phyloP scores from a whole-genome alignment of 78 protist genomes.

The Dictyostelium discoideum region DNA sequence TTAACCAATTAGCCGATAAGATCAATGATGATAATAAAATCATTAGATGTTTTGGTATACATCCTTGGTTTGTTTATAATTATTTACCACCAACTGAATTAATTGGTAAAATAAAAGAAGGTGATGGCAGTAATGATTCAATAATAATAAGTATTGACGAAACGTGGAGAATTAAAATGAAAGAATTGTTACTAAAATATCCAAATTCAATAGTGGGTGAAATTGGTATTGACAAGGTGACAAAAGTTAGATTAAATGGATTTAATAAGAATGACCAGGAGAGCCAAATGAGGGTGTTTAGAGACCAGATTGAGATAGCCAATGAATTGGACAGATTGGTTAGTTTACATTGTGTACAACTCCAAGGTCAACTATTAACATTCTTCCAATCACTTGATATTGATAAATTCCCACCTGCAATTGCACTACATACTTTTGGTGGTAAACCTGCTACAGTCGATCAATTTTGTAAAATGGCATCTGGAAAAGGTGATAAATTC shows the following conservation, averaged over 20 bases:
- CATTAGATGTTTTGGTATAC: slow-evolving; percentile 51
- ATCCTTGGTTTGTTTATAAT: slow-evolving; percentile 63
- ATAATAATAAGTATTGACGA: not conserved
- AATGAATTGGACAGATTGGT: slow-evolving; percentile 23
- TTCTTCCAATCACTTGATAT: slow-evolving; percentile 15
- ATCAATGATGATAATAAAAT: not conserved
- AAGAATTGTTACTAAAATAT: not conserved
- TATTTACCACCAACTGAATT: slow-evolving; percentile 31
- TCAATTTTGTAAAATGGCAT: slow-evolving; percentile 30
- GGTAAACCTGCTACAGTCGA: slow-evolving; percentile 52
- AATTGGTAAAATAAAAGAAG: not conserved
- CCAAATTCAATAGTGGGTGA: slow-evolving; percentile 74
- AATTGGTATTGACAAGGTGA: slow-evolving; percentile 54
- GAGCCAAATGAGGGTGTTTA: slow-evolving; percentile 6
- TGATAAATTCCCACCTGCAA: not conserved
- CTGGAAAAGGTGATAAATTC: slow-evolving; percentile 44
- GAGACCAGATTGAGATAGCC: slow-evolving; percentile 21
- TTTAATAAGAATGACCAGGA: slow-evolving; percentile 39
- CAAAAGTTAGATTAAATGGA: slow-evolving; percentile 20
- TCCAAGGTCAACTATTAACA: slow-evolving; percentile 48
- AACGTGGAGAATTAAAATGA: not conserved
- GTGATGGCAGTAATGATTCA: not conserved
- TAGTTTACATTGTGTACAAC: slow-evolving; percentile 63
- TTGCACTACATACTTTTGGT: slow-evolving; percentile 68
- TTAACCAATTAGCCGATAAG: slow-evolving; percentile 5